Base-by-base conservation (phyloP, 1,284 basidiomycete species). In the Boletus coffeatus region DNA sequence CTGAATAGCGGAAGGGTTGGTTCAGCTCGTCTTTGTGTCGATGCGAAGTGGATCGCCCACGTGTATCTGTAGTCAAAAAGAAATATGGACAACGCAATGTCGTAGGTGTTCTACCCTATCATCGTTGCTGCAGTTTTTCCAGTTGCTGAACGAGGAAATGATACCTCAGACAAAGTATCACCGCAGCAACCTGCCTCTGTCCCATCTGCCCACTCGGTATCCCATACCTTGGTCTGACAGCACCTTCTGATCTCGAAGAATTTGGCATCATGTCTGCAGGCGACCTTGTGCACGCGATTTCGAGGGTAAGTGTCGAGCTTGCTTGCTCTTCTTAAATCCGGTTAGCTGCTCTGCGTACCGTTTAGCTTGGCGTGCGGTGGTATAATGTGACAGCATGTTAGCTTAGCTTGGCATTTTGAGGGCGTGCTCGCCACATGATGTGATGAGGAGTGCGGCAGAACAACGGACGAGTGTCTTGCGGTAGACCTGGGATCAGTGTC, bases 1-100 rank as follows among this genome's bases (percentile, higher is more conserved):
- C 69, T 74, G 6, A 76, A 80, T 48, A 85, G 82, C 65, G 69
- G 67, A 39, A 91, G 86, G 86, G 91, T 93, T 70, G 41, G 68
- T 85, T 25, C 73, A 5, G 41, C 59, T 58, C 50, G 8, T 46
- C 6, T 65, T 32, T n/a, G n/a, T 29, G 16, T 37, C 61, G 50
- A 52, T 50, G 21, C n/a, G 1, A 39, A 16, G 34, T 4, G 8
- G 6, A 34, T 43, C 10, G n/a, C 58, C 62, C 14, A 63, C 50
- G 62, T 56, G 39, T 53, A 50, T 29, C 21, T 29, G 34, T 64
- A 94, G 93, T 79, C 84, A 62, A 80, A 75, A 63, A 25, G 84
- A 89, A 71, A 79, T 93, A 9, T 83, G 85, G 39, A 75, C 77
- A 2, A 82, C 96, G 79, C 88, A 94, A 72, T 92, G 87, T 14